phyloP scores from a whole-genome alignment of 352 stramenopile genomes.

The Peronospora tabacina region DNA sequence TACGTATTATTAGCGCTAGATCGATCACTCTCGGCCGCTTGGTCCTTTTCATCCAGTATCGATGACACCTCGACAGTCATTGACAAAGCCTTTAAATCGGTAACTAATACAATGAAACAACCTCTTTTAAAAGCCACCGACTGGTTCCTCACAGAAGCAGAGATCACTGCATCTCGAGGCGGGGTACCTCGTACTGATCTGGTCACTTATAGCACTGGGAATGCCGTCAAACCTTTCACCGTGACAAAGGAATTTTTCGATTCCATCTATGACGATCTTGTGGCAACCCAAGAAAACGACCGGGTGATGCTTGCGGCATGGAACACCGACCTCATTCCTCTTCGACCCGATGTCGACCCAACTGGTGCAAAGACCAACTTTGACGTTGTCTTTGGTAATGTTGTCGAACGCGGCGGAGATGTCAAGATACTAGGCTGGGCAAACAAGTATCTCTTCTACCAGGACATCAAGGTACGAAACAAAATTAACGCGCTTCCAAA shows the following conservation, averaged over 20 bases:
- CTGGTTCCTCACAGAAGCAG: slow-evolving; percentile 1
- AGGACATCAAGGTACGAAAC: not conserved
- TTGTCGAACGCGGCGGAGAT: not conserved
- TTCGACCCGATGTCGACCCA: not conserved
- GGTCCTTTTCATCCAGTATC: too few relatives aligned
- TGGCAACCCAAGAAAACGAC: not conserved
- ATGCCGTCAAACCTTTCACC: not conserved
- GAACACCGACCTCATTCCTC: not conserved
- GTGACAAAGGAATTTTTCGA: slow-evolving; percentile 2
- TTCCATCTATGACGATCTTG: not conserved
- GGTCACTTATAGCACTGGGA: not conserved
- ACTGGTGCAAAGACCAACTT: not conserved
- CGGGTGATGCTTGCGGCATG: not conserved
- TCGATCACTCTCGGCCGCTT: too few relatives aligned
- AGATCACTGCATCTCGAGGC: not conserved
- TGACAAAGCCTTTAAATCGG: too few relatives aligned
- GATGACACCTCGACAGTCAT: too few relatives aligned
- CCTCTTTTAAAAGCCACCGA: not conserved
- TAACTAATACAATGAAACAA: not conserved
- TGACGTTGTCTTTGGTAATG: not conserved
- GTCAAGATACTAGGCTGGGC: not conserved
- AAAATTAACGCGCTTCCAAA: not conserved
- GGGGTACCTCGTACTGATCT: not conserved
- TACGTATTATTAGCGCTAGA: too few relatives aligned
- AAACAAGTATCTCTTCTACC: not conserved